Evolutionary conservation across 495 filamentous ascomycete species (phyloP).

Genomic region (Hypomontagnella monticulosa): DNA sequence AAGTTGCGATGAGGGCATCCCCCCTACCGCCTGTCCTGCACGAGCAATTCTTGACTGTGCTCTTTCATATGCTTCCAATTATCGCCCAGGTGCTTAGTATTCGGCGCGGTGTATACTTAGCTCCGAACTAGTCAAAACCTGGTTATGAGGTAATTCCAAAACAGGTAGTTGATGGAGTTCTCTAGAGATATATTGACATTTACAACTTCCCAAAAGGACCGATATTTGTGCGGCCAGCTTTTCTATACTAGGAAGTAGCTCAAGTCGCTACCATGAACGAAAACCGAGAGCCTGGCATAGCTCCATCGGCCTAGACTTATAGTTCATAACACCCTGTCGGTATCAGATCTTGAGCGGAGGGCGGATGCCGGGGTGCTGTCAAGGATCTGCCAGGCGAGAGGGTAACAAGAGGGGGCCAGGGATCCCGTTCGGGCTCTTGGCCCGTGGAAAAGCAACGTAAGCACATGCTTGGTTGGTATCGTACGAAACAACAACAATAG

Average conservation of each 20-base stretch:
- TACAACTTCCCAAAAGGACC: slow-evolving; percentile 40
- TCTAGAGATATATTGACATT: slow-evolving; percentile 16
- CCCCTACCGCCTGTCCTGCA: slow-evolving; percentile 9
- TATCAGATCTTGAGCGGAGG: slow-evolving; percentile 41
- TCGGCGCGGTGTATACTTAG: slow-evolving; percentile 20
- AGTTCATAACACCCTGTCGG: slow-evolving; percentile 30
- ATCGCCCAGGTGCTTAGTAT: slow-evolving; percentile 7
- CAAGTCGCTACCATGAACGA: slow-evolving; percentile 27
- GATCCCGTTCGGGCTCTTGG: slow-evolving; percentile 38
- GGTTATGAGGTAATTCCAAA: slow-evolving; percentile 11
- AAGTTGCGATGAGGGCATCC: not conserved
- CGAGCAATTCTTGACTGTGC: slow-evolving; percentile 1
- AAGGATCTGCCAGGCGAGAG: slow-evolving; percentile 40
- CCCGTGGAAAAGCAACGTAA: slow-evolving; percentile 36
- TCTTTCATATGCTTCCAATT: slow-evolving; percentile 8
- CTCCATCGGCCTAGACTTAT: slow-evolving; percentile 37
- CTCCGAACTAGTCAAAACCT: slow-evolving; percentile 19
- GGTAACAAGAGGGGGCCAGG: slow-evolving; percentile 16
- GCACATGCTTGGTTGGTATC: slow-evolving; percentile 35
- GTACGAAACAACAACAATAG: slow-evolving; percentile 29
- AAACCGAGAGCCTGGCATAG: slow-evolving; percentile 28
- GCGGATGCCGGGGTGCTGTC: slow-evolving; percentile 33
- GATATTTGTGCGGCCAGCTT: slow-evolving; percentile 26
- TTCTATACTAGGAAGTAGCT: slow-evolving; percentile 28
- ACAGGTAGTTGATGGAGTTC: slow-evolving; percentile 25